Conservation (phyloP, 164 flowering plant species). For the Nelumbo lutea region DNA sequence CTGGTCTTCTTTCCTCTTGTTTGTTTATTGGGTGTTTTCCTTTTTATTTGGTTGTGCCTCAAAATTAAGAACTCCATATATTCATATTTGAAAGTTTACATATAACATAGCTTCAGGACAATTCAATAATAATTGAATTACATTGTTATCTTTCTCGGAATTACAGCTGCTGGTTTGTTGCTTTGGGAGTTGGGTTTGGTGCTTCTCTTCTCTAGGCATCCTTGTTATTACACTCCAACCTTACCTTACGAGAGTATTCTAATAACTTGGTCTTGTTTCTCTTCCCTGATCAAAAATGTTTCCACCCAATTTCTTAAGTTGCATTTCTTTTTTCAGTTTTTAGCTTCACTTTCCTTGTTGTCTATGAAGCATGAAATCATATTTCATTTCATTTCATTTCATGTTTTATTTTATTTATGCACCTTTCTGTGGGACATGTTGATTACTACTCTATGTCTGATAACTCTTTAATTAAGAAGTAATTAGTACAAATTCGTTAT, state of each 20-base stretch:
- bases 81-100: background rate
- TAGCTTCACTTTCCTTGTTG: too few species aligned
- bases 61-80: background rate
- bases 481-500: too few species aligned
- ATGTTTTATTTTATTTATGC: too few species aligned
- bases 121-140: background rate
- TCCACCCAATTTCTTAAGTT: too few species aligned
- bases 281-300: too few species aligned
- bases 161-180: background rate
- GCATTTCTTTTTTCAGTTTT: too few species aligned
- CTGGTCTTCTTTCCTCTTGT: background rate
- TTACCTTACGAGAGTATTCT: too few species aligned
- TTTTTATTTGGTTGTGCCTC: background rate
- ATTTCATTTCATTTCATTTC: too few species aligned
- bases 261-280: too few species aligned
- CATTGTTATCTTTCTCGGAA: background rate
- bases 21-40: background rate
- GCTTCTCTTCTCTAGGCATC: background rate
- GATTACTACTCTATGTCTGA: background rate
- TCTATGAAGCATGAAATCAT: too few species aligned
- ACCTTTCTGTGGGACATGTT: too few species aligned
- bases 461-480: background rate
- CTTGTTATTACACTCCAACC: too few species aligned
- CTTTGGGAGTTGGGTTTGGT: background rate
- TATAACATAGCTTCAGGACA: background rate